Base-by-base conservation (phyloP, 139 green algal species). In the Chlorella sp. region DNA sequence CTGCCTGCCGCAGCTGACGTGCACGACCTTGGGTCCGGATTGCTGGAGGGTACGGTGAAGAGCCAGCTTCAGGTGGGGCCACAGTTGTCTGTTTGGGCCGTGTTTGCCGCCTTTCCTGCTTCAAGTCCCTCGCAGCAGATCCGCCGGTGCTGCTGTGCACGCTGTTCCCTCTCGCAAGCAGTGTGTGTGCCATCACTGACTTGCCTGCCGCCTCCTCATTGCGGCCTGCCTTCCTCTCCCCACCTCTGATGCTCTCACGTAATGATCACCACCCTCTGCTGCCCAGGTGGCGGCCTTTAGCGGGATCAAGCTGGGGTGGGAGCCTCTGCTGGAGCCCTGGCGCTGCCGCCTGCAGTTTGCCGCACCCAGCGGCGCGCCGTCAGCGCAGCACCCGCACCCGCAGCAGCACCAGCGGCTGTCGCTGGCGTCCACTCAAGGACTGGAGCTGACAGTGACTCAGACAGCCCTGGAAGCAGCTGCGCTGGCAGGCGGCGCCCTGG, bases 291-390 rank as follows among this genome's bases (percentile, higher is more conserved):
- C 94, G 11, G 89, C 91, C 3, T 95, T 91, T 90, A 96, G 91
- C 80, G 70, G 84, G 25, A 81, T 84, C 20, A 92, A 93, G 74
- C 63, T 92, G 60, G 94, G 89, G 0, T 97, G 94, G 94, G 94
- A 97, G 87, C 92, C 94, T 0, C 68, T 95, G 38, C 0, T 97
- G 1, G 94, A 97, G 85, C 92, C 93, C 0, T 97, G 94, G 94
- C 44, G 44, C 3, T 80, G 69, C 87, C 92, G 78, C 1, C n/a
- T 83, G n/a, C 36, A 56, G 26, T 64, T 74, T 74, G 63, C 78
- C 1, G 63, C n/a, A 21, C 78, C 78, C 28, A 47, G 12, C 21
- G 51, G 51, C 11, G 21, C 12, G 12, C 51, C n/a, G 17, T 13
- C 39, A 16, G 39, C 20, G 63, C 64, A 30, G 39, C 78, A 47